Base-by-base conservation (phyloP, 495 filamentous ascomycete genomes). In the Hypomontagnella submonticulosa region DNA sequence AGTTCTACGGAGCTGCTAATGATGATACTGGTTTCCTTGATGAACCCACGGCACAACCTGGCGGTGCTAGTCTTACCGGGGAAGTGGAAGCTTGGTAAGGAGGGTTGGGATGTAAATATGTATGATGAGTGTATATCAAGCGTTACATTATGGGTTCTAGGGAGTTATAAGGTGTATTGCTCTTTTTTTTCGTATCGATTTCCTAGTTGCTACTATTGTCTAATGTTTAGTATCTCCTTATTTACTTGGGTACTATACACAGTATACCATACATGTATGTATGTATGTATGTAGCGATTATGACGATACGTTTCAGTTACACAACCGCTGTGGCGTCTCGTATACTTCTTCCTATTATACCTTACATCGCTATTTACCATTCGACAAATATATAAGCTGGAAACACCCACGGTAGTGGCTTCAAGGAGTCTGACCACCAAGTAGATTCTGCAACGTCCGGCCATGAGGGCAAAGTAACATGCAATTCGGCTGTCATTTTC, bases 11-110 rank as follows among this genome's bases (percentile, higher is more conserved):
- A 0, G 53, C 65, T n/a, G 37, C 36, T 11, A 20, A 37, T 10
- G 41, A 23, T 38, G 61, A 57, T 16, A 18, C 33, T 18, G 43
- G 27, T 9, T 30, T 19, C 23, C 20, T 32, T 4, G 49, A 59
- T 12, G 50, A 64, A 1, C 66, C 59, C n/a, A 65, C 65, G 11
- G 56, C 61, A 12, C 66, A 69, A 12, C 55, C 66, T 18, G 57
- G 60, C 13, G 61, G 61, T 9, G 61, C 48, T 10, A 69, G 66
- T 34, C 20, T 69, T 32, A 69, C 66, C 23, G 66, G 66, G 1
- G 66, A 69, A 18, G 66, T 69, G 27, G 66, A 69, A 23, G 49
- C 55, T 32, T 69, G 66, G 66, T 69, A 44, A 64, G 18, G 12
- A 13, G 23, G 20, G 27, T 2, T 7, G 23, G 1, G 30, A 46